A percentile compares a stretch with the other conserved stretches of the same genome.
phyloP scores from a whole-genome alignment of 2,329 filamentous ascomycete species.

The Penicillium psychrosexuale region DNA sequence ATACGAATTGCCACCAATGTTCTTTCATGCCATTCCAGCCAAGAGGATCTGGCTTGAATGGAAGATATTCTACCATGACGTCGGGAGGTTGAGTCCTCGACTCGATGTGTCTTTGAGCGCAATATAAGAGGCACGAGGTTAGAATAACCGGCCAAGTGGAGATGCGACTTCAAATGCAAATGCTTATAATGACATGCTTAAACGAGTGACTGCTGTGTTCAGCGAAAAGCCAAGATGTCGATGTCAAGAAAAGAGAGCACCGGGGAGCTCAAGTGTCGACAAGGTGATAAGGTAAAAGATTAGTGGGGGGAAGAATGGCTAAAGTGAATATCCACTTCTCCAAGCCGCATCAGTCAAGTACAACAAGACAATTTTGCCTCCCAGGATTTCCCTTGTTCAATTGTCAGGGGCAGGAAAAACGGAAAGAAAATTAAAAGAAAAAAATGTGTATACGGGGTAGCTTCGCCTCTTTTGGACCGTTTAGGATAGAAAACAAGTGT shows the following conservation, averaged over 20 bases:
- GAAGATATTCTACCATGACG: constrained; percentile 28
- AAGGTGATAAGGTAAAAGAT: constrained; percentile 3
- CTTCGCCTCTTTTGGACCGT: constrained; percentile 17
- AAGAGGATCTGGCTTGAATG: constrained; percentile 24
- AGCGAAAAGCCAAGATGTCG: not conserved
- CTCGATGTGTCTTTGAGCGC: not conserved
- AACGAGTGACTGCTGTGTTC: constrained; percentile 1
- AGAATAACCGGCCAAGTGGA: not conserved
- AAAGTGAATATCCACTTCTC: constrained; percentile 9
- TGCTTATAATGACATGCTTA: constrained; percentile 2
- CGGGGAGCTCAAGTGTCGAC: not conserved
- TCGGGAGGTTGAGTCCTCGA: not conserved
- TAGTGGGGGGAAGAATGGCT: constrained; percentile 2
- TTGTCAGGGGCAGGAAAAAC: not conserved
- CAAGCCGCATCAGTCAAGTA: constrained; percentile 2
- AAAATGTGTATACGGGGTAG: not conserved
- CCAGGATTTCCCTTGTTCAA: constrained; percentile 4
- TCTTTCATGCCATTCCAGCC: constrained; percentile 37
- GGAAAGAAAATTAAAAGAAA: not conserved
- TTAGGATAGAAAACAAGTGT: constrained; percentile 1
- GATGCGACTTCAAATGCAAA: not conserved
- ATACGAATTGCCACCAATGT: constrained; percentile 46
- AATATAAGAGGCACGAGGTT: not conserved
- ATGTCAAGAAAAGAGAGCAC: not conserved
- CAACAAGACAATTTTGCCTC: not conserved